Base-by-base conservation (phyloP, 2,329 filamentous ascomycete species). In the Botryotinia narcissicola region DNA sequence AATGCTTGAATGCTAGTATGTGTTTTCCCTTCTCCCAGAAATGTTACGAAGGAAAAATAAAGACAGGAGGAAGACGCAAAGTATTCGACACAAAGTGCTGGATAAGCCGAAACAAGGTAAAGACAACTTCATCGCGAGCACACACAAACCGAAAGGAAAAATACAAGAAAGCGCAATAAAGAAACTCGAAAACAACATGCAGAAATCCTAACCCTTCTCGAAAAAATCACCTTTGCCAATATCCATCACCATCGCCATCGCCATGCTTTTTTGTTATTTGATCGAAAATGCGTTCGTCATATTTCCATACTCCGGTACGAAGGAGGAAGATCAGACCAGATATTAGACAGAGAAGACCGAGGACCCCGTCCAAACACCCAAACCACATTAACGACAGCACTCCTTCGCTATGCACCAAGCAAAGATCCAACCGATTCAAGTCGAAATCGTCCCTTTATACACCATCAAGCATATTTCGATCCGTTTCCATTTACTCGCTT, bases 341-440 rank as follows among this genome's bases (percentile, higher is more conserved):
- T 64, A 63, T 73, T 57, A 67, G 44, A 68, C 68, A 60, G 67
- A 73, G 46, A 70, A 71, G 70, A 71, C 70, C 70, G 51, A 72
- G 68, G 75, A 77, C 71, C 75, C 74, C 51, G 71, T 71, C 74
- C 73, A 66, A 73, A 77, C 73, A 77, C 74, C 73, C 73, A 74
- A 70, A 46, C 57, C 61, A 54, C 69, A 67, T 57, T 72, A 74
- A 54, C 67, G 59, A 48, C 57, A 71, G 69, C 74, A 75, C 77
- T 77, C 78, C 78, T 74, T 77, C 77, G 78, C 77, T 79, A 79
- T 79, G 78, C 77, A 79, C 78, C 77, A 73, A 76, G 67, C 71
- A 74, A 72, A 75, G 70, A 71, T 66, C 71, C 71, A 73, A 70
- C 62, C 64, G 42, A 60, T 60, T 60, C 63, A 70, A 70, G 57